A percentile compares a stretch with the other conserved stretches of the same genome.
Evolutionary conservation across 2,329 filamentous ascomycete species (phyloP).

Genomic region (Fusarium chaquense): DNA sequence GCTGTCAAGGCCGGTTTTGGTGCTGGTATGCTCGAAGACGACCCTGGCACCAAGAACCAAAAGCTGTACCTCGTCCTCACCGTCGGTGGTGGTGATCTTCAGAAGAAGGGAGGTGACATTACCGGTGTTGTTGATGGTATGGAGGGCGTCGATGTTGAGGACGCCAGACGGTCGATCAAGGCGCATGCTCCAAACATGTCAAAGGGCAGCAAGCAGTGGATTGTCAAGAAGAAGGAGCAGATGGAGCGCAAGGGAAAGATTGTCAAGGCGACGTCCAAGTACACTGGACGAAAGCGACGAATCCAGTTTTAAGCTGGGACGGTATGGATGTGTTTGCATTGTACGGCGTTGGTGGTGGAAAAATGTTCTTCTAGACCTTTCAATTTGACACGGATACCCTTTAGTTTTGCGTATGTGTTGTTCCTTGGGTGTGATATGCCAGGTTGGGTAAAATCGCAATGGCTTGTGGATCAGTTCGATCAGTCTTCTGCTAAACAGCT

Average conservation of each 20-base stretch:
- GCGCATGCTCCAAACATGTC: constrained; percentile 61
- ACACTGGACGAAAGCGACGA: constrained; percentile 89
- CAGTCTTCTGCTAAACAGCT: background rate
- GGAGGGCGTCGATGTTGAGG: constrained; percentile 86
- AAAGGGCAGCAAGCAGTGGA: constrained; percentile 89
- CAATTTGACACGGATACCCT: constrained; percentile 43
- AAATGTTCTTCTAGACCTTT: constrained; percentile 37
- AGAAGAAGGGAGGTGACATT: constrained; percentile 77
- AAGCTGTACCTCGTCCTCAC: constrained; percentile 97
- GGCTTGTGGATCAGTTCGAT: background rate
- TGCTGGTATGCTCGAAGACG: constrained; percentile 93
- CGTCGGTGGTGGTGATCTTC: constrained; percentile 73
- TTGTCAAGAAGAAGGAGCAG: constrained; percentile 87
- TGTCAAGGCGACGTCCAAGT: constrained; percentile 92
- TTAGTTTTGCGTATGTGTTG: constrained; percentile 7
- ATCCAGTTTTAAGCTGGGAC: constrained; percentile 71
- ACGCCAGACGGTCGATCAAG: constrained; percentile 68
- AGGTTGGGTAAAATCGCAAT: background rate
- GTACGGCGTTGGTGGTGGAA: constrained; percentile 49
- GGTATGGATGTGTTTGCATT: constrained; percentile 41
- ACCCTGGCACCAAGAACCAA: constrained; percentile 93
- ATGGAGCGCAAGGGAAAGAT: constrained; percentile 96
- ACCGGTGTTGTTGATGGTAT: constrained; percentile 90
- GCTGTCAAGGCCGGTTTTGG: constrained; percentile 96
- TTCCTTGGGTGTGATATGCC: background rate